A percentile compares a stretch with the other conserved stretches of the same genome.
phyloP scores from a whole-genome alignment of 768 basidiomycete genomes.

The Dentipellis sp. region DNA sequence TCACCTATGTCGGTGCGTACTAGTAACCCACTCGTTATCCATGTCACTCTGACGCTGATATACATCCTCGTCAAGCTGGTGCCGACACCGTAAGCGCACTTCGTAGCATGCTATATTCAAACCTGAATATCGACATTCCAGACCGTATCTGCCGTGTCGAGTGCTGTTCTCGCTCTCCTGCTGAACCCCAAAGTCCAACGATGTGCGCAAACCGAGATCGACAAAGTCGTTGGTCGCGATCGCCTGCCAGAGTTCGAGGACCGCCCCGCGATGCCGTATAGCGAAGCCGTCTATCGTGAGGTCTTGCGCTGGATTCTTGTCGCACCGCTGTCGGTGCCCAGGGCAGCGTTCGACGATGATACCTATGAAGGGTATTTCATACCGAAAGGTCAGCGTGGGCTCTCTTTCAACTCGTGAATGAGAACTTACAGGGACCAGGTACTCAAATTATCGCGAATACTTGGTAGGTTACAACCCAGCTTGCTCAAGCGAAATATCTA shows the following conservation, averaged over 20 bases:
- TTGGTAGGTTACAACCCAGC: not conserved
- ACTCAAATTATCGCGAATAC: not conserved
- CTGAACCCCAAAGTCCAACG: slow-evolving; percentile 5
- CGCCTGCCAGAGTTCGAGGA: slow-evolving; percentile 6
- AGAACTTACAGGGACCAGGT: not conserved
- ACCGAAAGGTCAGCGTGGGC: not conserved
- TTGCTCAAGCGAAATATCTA: not conserved
- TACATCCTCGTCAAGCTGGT: not conserved
- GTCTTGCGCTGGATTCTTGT: not conserved
- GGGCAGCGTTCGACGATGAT: not conserved
- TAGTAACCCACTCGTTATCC: not conserved
- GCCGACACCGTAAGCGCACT: not conserved
- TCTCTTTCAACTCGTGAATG: not conserved
- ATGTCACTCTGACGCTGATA: not conserved
- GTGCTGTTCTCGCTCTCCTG: slow-evolving; percentile 1
- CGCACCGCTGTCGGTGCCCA: not conserved
- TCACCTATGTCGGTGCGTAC: not conserved
- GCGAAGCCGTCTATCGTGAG: slow-evolving; percentile 7
- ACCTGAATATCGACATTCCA: not conserved
- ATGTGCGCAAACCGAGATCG: slow-evolving; percentile 7
- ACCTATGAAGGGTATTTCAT: not conserved
- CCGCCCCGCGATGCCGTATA: slow-evolving; percentile 5
- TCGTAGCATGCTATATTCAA: no score
- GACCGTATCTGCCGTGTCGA: not conserved
- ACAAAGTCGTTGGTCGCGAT: not conserved